A percentile compares a stretch with the other conserved stretches of the same genome.
Evolutionary conservation across 495 filamentous ascomycete genomes (phyloP).

Genomic region (Apiosordaria backusii): DNA sequence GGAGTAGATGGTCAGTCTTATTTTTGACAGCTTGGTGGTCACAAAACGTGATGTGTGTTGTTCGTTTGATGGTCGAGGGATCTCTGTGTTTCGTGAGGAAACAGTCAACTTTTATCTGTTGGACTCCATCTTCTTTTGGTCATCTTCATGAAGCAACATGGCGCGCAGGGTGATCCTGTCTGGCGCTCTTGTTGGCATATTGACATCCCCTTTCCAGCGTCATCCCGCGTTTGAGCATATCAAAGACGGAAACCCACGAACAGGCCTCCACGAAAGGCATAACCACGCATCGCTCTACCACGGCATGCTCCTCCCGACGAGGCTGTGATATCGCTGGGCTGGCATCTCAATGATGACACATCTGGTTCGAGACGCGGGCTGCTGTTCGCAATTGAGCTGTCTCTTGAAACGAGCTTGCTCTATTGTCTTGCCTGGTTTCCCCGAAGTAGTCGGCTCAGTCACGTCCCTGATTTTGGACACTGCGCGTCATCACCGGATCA

Average conservation of each 20-base stretch:
- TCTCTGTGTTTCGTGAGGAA: neutral
- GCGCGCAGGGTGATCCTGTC: neutral
- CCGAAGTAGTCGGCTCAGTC: neutral
- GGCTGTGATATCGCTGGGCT: neutral
- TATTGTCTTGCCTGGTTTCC: neutral
- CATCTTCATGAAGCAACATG: neutral
- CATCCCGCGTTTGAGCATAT: neutral
- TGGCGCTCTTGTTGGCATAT: neutral
- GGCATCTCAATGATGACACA: neutral
- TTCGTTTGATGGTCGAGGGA: neutral
- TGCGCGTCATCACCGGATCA: slow-evolving; percentile 2
- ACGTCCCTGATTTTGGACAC: neutral
- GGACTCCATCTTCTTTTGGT: neutral
- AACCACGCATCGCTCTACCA: neutral
- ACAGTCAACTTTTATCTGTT: neutral
- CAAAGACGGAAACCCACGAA: neutral
- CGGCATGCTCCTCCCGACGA: neutral
- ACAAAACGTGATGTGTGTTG: neutral
- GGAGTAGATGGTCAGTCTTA: neutral
- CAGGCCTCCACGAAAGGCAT: neutral
- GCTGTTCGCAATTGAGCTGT: slow-evolving; percentile 15
- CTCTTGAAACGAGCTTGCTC: neutral
- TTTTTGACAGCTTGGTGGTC: neutral
- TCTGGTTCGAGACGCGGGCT: neutral
- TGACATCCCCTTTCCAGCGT: neutral